Conservation (phyloP, 805 yeast genomes). For the Phaffomyces antillensis region DNA sequence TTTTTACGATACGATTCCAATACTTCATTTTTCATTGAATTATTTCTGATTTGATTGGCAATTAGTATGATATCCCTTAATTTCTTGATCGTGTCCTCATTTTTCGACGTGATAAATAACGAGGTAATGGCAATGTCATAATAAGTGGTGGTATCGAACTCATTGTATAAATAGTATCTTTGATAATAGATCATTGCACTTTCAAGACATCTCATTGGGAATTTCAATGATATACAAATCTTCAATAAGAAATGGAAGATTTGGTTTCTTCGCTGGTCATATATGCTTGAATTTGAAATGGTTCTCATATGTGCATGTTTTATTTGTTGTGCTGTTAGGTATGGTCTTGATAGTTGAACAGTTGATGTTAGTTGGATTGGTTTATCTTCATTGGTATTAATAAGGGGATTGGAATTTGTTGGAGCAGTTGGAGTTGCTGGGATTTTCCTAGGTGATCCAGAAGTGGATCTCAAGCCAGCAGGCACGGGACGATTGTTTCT, state of each 20-base stretch:
- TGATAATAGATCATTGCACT: slow-evolving; percentile 71
- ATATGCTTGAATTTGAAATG: slow-evolving; percentile 43
- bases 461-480: neutral
- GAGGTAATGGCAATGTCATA: slow-evolving; percentile 64
- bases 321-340: slow-evolving; percentile 47
- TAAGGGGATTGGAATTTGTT: neutral
- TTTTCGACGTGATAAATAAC: slow-evolving; percentile 64
- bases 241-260: slow-evolving; percentile 49
- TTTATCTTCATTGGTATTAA: neutral
- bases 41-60: slow-evolving; percentile 28
- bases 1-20: slow-evolving; percentile 51
- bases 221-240: slow-evolving; percentile 45
- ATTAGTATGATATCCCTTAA: slow-evolving; percentile 50
- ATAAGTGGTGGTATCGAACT: slow-evolving; percentile 46
- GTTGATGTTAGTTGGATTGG: slow-evolving; percentile 16
- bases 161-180: slow-evolving; percentile 58
- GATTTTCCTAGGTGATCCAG: too few relatives aligned
- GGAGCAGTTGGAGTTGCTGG: neutral
- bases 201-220: slow-evolving; percentile 65
- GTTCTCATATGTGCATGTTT: slow-evolving; percentile 43
- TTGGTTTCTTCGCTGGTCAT: slow-evolving; percentile 45
- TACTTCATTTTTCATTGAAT: slow-evolving; percentile 23
- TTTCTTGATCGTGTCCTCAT: slow-evolving; percentile 80
- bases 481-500: neutral
- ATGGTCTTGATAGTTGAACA: slow-evolving; percentile 51